Evolutionary conservation across 2,329 filamentous ascomycete genomes (phyloP).

Genomic region (Colletotrichum acutatum): DNA sequence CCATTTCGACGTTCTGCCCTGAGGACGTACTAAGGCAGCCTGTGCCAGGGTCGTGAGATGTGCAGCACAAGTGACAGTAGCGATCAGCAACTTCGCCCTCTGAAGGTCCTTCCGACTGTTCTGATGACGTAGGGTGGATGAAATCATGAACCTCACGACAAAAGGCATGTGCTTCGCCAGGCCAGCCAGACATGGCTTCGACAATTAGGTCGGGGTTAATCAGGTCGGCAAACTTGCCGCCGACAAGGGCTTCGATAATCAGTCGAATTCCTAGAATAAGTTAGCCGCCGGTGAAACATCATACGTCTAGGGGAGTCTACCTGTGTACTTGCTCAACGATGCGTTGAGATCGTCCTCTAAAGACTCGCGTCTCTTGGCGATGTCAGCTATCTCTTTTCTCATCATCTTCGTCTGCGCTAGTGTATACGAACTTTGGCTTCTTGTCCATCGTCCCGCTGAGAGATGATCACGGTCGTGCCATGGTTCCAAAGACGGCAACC

Average conservation of each 20-base stretch:
- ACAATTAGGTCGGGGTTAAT: background rate
- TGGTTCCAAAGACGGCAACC: conserved; percentile 5
- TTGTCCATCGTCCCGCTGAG: background rate
- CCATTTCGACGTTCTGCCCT: background rate
- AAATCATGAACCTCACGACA: background rate
- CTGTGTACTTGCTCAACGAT: conserved; percentile 7
- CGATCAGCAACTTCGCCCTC: too few species aligned
- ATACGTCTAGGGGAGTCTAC: background rate
- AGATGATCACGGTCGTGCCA: background rate
- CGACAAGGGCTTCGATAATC: conserved; percentile 35
- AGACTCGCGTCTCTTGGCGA: background rate
- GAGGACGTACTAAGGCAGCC: background rate
- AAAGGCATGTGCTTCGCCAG: background rate
- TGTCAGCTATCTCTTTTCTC: background rate
- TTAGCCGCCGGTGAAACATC: background rate
- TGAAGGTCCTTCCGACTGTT: background rate
- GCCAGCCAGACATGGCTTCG: conserved; percentile 2
- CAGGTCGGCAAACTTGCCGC: conserved; percentile 7
- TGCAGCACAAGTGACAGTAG: background rate
- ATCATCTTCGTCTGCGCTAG: background rate
- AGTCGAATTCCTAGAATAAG: conserved; percentile 39
- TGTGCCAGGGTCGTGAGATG: background rate
- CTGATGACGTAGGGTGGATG: background rate
- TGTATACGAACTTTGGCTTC: background rate
- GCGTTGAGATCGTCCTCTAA: background rate